Evolutionary conservation across 2,329 filamentous ascomycete genomes (phyloP).

Genomic region (Alternaria sp.): DNA sequence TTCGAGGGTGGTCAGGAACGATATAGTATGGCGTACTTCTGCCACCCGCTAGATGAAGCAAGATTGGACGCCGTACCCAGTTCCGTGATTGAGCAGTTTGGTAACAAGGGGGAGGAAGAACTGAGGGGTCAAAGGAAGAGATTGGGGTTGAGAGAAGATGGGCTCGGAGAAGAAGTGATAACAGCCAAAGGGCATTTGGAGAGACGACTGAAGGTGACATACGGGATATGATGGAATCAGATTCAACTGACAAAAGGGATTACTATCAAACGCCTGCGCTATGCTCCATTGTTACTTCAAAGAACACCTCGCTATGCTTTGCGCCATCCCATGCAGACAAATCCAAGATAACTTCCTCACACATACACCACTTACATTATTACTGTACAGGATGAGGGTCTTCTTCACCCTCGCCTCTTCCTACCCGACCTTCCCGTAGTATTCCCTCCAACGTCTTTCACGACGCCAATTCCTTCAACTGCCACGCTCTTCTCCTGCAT

Average conservation of each 20-base stretch:
- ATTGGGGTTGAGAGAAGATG: slow-evolving; percentile 50
- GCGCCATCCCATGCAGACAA: slow-evolving; percentile 1
- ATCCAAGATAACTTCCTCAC: not conserved
- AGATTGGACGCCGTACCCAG: slow-evolving; percentile 63
- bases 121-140: slow-evolving; percentile 48
- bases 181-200: slow-evolving; percentile 67
- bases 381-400: not conserved
- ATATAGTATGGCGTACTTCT: slow-evolving; percentile 68
- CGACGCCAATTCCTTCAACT: slow-evolving; percentile 41
- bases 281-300: not conserved
- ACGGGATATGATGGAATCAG: slow-evolving; percentile 48
- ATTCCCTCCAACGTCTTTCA: slow-evolving; percentile 39
- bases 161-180: slow-evolving; percentile 50
- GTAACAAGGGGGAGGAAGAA: slow-evolving; percentile 36
- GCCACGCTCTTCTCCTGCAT: slow-evolving; percentile 35
- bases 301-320: slow-evolving; percentile 24
- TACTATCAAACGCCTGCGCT: slow-evolving; percentile 1
- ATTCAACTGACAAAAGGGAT: not conserved
- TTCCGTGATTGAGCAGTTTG: slow-evolving; percentile 53
- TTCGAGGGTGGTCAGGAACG: slow-evolving; percentile 62
- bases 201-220: slow-evolving; percentile 64
- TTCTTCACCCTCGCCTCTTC: slow-evolving; percentile 33
- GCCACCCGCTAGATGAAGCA: slow-evolving; percentile 64
- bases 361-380: not conserved
- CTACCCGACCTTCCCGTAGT: slow-evolving; percentile 27